These are phyloP conservation scores for Botrytis medusae DNA, from an alignment of 2,329 filamentous ascomycete genomes.

Conservation along the genomic window DNA sequence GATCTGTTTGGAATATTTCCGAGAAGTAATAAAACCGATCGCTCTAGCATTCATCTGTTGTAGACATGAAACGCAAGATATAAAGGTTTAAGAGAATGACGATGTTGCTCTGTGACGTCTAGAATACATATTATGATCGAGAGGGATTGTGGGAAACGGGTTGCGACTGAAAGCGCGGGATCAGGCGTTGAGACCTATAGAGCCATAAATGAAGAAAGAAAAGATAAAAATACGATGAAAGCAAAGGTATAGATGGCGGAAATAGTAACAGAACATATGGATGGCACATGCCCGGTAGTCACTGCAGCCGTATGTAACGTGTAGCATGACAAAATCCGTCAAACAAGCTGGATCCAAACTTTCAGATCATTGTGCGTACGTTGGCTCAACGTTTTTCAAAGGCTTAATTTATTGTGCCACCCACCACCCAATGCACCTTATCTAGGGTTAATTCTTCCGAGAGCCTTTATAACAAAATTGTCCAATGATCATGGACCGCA, in stretches of 20 bases:
- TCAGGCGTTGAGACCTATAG: neutral
- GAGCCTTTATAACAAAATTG: neutral
- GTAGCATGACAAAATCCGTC: slow-evolving; percentile 15
- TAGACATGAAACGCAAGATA: slow-evolving; percentile 20
- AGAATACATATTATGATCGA: neutral
- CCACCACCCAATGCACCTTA: neutral
- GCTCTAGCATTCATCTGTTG: neutral
- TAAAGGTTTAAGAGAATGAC: neutral
- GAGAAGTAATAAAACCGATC: neutral
- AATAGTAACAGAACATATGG: slow-evolving; percentile 60
- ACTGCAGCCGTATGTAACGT: slow-evolving; percentile 20
- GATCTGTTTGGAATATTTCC: neutral
- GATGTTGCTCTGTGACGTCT: neutral
- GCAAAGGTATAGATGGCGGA: slow-evolving; percentile 4
- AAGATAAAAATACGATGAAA: slow-evolving; percentile 50
- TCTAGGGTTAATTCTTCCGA: slow-evolving; percentile 3
- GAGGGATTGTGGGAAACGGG: neutral
- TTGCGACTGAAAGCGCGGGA: slow-evolving; percentile 5
- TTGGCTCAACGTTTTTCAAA: slow-evolving; percentile 13
- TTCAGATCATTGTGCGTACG: neutral
- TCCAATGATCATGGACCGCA: slow-evolving; percentile 12
- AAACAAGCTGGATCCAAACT: slow-evolving; percentile 13
- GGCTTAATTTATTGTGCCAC: neutral
- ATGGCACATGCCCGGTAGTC: slow-evolving; percentile 46
- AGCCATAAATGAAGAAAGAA: neutral